These are phyloP conservation scores for Epichloe sp. DNA, from an alignment of 2,329 filamentous ascomycete genomes.

Conservation along the genomic window DNA sequence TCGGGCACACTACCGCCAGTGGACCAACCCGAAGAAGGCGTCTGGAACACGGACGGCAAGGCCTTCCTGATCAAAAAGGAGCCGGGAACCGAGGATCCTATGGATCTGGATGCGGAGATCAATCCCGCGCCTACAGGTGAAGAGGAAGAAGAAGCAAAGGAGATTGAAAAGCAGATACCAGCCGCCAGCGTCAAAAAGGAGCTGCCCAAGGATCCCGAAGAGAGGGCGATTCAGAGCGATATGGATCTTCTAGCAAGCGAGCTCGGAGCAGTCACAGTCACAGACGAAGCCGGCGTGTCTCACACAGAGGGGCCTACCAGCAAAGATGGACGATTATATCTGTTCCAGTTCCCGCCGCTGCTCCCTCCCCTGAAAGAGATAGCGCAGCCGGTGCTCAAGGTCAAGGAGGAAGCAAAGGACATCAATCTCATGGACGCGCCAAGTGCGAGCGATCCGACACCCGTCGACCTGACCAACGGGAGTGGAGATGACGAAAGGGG, in stretches of 20 bases:
- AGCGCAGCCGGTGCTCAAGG: slow-evolving; percentile 14
- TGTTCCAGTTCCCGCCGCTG: slow-evolving; percentile 52
- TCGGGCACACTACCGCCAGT: slow-evolving; percentile 13
- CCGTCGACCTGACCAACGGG: slow-evolving; percentile 30
- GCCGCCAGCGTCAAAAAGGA: slow-evolving; percentile 12
- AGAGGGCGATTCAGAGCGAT: slow-evolving; percentile 25
- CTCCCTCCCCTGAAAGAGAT: slow-evolving; percentile 38
- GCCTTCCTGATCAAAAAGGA: slow-evolving; percentile 31
- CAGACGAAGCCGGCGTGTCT: slow-evolving; percentile 16
- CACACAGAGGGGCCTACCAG: slow-evolving; percentile 18
- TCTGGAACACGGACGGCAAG: slow-evolving; percentile 30
- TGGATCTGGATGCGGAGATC: slow-evolving; percentile 26
- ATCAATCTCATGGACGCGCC: slow-evolving; percentile 23
- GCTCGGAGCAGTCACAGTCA: slow-evolving; percentile 24
- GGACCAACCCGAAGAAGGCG: slow-evolving; percentile 24
- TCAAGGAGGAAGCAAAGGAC: slow-evolving; percentile 31
- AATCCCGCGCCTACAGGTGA: slow-evolving; percentile 12
- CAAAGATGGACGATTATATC: slow-evolving; percentile 44
- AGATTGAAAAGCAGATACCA: slow-evolving; percentile 11
- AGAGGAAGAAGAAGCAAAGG: slow-evolving; percentile 10
- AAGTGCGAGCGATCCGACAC: slow-evolving; percentile 4
- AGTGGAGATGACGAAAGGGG: slow-evolving; percentile 14
- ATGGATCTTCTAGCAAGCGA: slow-evolving; percentile 29
- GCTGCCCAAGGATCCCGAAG: slow-evolving; percentile 23
- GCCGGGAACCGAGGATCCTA: slow-evolving; percentile 26